phyloP scores from a whole-genome alignment of 2,329 filamentous ascomycete genomes.

The Cladophialophora bantiana region DNA sequence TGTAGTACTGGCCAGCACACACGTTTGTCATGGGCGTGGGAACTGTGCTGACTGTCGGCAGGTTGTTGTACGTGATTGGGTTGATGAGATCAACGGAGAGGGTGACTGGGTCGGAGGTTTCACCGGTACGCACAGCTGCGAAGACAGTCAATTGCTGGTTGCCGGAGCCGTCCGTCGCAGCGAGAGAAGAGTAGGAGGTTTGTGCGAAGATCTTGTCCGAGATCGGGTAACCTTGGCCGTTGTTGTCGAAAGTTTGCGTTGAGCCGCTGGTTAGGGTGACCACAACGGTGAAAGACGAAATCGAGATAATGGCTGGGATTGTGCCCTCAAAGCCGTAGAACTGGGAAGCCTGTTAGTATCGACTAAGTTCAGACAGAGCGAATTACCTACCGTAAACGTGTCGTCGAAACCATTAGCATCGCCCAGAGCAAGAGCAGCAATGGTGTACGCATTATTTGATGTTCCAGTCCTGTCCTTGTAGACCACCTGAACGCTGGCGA shows the following conservation, averaged over 20 bases:
- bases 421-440: constrained; percentile 57
- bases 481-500: constrained; percentile 59
- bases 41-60: constrained; percentile 27
- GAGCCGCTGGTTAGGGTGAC: constrained; percentile 30
- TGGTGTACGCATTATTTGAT: constrained; percentile 49
- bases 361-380: not conserved
- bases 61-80: constrained; percentile 30
- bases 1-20: constrained; percentile 32
- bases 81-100: constrained; percentile 28
- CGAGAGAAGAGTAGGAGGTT: constrained; percentile 28
- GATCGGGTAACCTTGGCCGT: constrained; percentile 34
- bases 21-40: constrained; percentile 25
- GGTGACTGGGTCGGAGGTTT: constrained; percentile 19
- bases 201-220: constrained; percentile 34
- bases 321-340: constrained; percentile 44
- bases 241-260: constrained; percentile 37
- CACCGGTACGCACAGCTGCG: constrained; percentile 23
- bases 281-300: constrained; percentile 35
- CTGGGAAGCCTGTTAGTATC: constrained; percentile 22
- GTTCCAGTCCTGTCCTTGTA: constrained; percentile 61
- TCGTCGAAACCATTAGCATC: constrained; percentile 66
- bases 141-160: constrained; percentile 25
- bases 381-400: constrained; percentile 59
- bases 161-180: constrained; percentile 17
- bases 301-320: constrained; percentile 31